These are phyloP conservation scores for Lasiodiplodia sp. DNA, from an alignment of 2,329 filamentous ascomycete genomes.

Conservation along the genomic window DNA sequence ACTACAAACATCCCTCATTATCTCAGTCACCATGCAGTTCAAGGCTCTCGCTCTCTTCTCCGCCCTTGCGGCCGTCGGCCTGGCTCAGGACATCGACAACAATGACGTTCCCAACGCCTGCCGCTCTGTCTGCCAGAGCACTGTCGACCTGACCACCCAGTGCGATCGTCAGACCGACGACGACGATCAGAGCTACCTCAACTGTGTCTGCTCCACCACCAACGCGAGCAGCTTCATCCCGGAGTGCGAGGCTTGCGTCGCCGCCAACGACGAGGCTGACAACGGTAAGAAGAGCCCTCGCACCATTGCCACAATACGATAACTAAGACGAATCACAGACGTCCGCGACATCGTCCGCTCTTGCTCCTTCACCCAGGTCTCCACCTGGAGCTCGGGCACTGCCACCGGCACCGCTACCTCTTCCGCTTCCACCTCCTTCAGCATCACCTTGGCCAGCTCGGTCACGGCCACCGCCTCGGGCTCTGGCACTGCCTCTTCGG, in stretches of 20 bases:
- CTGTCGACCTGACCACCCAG: slow-evolving; percentile 36
- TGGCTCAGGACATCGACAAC: slow-evolving; percentile 37
- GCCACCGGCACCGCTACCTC: slow-evolving; percentile 27
- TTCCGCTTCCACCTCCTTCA: slow-evolving; percentile 30
- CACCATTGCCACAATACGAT: neutral
- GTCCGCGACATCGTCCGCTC: slow-evolving; percentile 40
- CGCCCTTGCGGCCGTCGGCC: slow-evolving; percentile 1
- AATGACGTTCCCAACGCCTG: slow-evolving; percentile 42
- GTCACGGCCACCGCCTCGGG: neutral
- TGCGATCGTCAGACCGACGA: slow-evolving; percentile 39
- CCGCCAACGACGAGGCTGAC: slow-evolving; percentile 38
- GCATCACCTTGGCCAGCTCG: slow-evolving; percentile 9
- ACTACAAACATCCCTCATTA: neutral
- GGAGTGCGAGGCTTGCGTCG: slow-evolving; percentile 42
- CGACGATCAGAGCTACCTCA: slow-evolving; percentile 36
- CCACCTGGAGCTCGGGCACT: slow-evolving; percentile 35
- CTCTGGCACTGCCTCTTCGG: neutral
- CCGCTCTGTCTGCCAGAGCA: slow-evolving; percentile 38
- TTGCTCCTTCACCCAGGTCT: slow-evolving; percentile 40
- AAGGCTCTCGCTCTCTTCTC: slow-evolving; percentile 16
- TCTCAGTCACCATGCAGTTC: slow-evolving; percentile 10
- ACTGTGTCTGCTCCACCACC: slow-evolving; percentile 42
- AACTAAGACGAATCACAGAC: slow-evolving; percentile 33
- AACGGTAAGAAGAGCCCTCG: slow-evolving; percentile 32
- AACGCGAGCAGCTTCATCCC: slow-evolving; percentile 39